Conservation (phyloP, 148 eudicot genomes). For the Rheum nobile region DNA sequence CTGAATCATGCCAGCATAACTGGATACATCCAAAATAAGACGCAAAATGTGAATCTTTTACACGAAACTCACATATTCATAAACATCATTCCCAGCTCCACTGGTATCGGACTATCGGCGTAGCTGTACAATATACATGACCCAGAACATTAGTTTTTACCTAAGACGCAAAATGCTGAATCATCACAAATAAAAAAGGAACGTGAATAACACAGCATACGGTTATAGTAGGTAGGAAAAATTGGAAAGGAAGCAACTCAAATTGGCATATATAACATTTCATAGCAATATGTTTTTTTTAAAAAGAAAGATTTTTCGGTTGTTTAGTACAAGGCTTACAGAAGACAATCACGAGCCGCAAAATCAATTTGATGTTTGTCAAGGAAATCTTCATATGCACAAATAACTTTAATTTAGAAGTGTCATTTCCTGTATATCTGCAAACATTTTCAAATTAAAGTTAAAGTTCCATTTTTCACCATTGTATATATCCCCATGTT, state of each 20-base stretch:
- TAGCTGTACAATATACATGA: constrained; percentile 27
- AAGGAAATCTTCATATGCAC: too few relatives aligned
- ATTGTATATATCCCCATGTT: too few relatives aligned
- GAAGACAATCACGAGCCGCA: too few relatives aligned
- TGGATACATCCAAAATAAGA: too few relatives aligned
- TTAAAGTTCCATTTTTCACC: too few relatives aligned
- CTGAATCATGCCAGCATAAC: too few relatives aligned
- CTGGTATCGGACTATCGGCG: constrained; percentile 70
- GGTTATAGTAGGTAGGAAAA: not conserved
- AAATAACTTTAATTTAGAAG: too few relatives aligned
- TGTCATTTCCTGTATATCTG: too few relatives aligned
- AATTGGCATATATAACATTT: not conserved
- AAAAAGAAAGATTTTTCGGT: too few relatives aligned
- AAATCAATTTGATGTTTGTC: too few relatives aligned
- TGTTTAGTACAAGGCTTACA: too few relatives aligned
- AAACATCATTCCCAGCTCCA: constrained; percentile 70
- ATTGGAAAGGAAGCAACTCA: not conserved
- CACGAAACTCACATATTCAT: constrained; percentile 56
- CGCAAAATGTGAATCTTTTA: not conserved
- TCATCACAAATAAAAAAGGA: not conserved
- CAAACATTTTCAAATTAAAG: too few relatives aligned
- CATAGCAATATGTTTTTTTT: not conserved
- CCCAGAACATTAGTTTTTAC: not conserved
- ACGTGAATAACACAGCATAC: not conserved
- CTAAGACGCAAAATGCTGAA: not conserved